Base-by-base conservation (phyloP, 495 filamentous ascomycete species). In the Friedmanniomyces simplex region DNA sequence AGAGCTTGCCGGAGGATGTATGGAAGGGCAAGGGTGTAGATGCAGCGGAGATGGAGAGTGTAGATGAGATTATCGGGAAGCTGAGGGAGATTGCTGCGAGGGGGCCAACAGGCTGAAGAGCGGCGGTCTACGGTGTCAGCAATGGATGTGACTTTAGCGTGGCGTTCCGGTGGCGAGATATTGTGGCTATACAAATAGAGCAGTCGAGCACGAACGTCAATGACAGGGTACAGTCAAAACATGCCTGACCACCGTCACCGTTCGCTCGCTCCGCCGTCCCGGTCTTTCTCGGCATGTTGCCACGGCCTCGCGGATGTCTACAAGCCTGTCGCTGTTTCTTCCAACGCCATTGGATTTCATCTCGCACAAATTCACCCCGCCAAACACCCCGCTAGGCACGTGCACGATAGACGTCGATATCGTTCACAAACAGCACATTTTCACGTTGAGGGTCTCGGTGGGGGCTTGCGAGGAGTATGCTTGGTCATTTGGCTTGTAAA, bases 21-120 rank as follows among this genome's bases (percentile, higher is more conserved):
- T 62, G 59, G 59, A 48, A 50, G 68, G 70, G 11, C 76, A 74
- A 52, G 69, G 68, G 28, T 77, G 77, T 28, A 76, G 86, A 94
- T 69, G 85, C 89, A 2, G 72, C 69, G 20, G 83, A 97, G 67
- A 96, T 96, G 91, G 87, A 89, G 55, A 80, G 79, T 20, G 77
- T 95, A 36, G 86, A 96, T 74, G 70, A 66, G 24, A 67, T 95
- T 41, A 88, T 94, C 61, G 73, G 79, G 47, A 79, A 75, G 60
- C 66, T 94, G 67, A 82, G 79, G 65, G 75, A 81, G 24, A 36
- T 45, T 16, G 60, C 61, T 48, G 52, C 47, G 36, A 57, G 55
- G 24, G 16, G 25, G 32, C 16, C 49, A 24, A 14, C 24, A 10
- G 26, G 6, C 24, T 30, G 49, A 28, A 26, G 41, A 3, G 28